These are phyloP conservation scores for Ceratobasidium sp. DNA, from an alignment of 1,284 basidiomycete species.

Conservation along the genomic window DNA sequence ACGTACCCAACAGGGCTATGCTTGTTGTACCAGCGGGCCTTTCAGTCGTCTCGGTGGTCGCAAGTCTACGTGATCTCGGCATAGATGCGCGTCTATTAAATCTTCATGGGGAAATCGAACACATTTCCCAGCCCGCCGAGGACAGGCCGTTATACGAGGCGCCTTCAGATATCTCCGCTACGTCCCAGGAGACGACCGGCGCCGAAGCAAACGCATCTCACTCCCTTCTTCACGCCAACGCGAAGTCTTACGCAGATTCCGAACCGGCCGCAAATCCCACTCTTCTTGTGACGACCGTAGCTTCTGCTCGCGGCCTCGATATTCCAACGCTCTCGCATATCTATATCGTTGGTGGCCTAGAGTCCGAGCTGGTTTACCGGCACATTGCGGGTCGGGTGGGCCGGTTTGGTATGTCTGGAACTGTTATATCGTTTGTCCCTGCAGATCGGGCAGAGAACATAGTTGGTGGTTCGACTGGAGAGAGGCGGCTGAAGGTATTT, in stretches of 20 bases:
- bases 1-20: conserved; percentile 75
- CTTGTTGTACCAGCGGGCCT: conserved; percentile 73
- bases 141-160: not conserved
- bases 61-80: conserved; percentile 73
- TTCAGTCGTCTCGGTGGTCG: conserved; percentile 70
- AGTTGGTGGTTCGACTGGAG: not conserved
- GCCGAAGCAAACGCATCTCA: no score
- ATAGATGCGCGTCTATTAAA: conserved; percentile 69
- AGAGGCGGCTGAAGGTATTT: conserved; percentile 24
- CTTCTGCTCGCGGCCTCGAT: conserved; percentile 78
- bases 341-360: conserved; percentile 74
- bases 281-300: conserved; percentile 75
- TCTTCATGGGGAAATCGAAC: conserved; percentile 59
- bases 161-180: no score
- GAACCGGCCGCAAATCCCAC: conserved; percentile 61
- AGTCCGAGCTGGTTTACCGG: conserved; percentile 68
- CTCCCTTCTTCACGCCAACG: no score
- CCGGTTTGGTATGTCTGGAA: conserved; percentile 73
- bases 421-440: conserved; percentile 62
- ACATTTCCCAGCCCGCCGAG: conserved; percentile 31
- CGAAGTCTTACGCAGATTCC: not conserved
- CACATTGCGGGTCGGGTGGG: conserved; percentile 83
- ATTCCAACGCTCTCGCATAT: conserved; percentile 78
- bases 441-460: conserved; percentile 6
- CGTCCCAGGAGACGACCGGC: no score